Evolutionary conservation across 208 protist genomes (phyloP).

Genomic region (Leishmania gerbilli): DNA sequence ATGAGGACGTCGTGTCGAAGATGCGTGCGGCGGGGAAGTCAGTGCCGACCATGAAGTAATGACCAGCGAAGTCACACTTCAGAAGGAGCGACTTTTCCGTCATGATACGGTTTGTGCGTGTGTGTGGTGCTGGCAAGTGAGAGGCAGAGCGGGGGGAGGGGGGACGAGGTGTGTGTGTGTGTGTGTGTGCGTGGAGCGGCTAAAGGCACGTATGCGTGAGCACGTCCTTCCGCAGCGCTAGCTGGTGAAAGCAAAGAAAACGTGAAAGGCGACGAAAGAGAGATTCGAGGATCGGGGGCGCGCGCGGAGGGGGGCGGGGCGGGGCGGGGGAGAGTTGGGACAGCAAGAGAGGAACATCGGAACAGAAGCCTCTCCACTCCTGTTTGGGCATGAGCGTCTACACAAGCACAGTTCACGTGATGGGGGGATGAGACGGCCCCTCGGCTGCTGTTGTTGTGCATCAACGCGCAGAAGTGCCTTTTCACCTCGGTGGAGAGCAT

Average conservation of each 20-base stretch:
- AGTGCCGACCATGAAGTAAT: conserved; percentile 74
- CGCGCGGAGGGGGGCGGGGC: background rate
- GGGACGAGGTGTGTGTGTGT: background rate
- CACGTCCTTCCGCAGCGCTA: background rate
- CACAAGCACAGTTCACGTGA: background rate
- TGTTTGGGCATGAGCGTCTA: background rate
- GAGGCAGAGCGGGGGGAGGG: background rate
- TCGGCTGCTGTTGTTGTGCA: background rate
- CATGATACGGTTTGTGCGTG: conserved; percentile 33
- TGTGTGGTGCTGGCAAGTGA: background rate
- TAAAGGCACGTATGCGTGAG: background rate
- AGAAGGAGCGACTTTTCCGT: conserved; percentile 76
- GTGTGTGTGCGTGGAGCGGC: background rate
- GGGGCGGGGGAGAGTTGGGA: too few relatives aligned
- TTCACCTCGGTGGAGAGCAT: background rate
- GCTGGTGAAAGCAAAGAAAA: conserved; percentile 2
- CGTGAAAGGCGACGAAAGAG: background rate
- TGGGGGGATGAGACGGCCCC: background rate
- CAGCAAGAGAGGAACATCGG: background rate
- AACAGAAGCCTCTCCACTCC: background rate
- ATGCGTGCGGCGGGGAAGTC: conserved; percentile 81
- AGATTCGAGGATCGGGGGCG: background rate
- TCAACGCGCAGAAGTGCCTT: background rate
- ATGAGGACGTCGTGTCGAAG: conserved; percentile 67
- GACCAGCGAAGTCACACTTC: conserved; percentile 44